These are phyloP conservation scores for Austroboletus novae-zelandiae DNA, from an alignment of 1,284 basidiomycete genomes.

Conservation along the genomic window DNA sequence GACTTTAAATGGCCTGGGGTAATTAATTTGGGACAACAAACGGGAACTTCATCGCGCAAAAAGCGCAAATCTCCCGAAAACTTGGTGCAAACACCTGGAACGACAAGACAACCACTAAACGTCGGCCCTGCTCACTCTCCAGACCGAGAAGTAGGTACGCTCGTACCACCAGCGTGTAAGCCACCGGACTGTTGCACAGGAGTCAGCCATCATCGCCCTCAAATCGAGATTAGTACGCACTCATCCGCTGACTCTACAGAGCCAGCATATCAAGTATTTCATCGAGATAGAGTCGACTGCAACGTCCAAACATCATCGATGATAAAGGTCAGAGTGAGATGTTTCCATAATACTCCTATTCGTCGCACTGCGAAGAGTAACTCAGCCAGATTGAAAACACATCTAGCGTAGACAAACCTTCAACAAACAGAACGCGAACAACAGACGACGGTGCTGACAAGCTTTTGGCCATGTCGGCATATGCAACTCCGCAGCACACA, in stretches of 20 bases:
- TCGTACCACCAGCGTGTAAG: too few relatives aligned
- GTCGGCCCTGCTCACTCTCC: slow-evolving; percentile 2
- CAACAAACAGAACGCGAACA: neutral
- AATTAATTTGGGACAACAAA: slow-evolving; percentile 34
- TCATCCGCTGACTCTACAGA: slow-evolving; percentile 23
- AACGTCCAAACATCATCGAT: slow-evolving; percentile 12
- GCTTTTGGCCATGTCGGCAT: too few relatives aligned
- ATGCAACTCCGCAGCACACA: too few relatives aligned
- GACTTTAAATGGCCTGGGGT: slow-evolving; percentile 33
- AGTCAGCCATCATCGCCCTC: slow-evolving; percentile 4
- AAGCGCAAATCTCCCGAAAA: too few relatives aligned
- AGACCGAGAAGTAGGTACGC: neutral
- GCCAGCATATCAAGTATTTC: slow-evolving; percentile 21
- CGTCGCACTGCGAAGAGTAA: too few relatives aligned
- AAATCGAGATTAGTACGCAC: slow-evolving; percentile 6
- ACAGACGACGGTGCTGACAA: neutral
- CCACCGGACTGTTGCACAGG: too few relatives aligned
- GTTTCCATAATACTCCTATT: slow-evolving; percentile 14
- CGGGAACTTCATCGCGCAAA: slow-evolving; percentile 26
- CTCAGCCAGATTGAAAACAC: too few relatives aligned
- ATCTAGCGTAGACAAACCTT: too few relatives aligned
- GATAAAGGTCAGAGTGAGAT: slow-evolving; percentile 4
- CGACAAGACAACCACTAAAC: too few relatives aligned
- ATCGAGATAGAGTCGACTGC: slow-evolving; percentile 18
- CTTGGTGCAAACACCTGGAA: too few relatives aligned